Evolutionary conservation across 495 filamentous ascomycete species (phyloP), one percentile per base, ranked within the genome.

Genomic region (Talaromyces borbonicus): DNA sequence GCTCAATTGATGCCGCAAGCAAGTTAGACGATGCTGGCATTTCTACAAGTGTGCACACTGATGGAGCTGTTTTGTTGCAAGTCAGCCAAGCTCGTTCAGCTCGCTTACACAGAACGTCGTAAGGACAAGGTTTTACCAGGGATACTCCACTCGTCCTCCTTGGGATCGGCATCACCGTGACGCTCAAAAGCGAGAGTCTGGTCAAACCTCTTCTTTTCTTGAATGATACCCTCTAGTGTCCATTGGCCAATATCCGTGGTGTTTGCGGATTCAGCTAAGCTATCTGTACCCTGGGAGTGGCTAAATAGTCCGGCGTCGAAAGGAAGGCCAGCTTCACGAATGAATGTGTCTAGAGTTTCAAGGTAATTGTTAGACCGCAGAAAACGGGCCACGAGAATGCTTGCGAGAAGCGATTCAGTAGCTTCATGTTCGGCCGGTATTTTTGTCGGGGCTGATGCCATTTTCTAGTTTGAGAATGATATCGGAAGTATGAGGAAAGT

Each of bases 201-300:
- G 51, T 85, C 82, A 48, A 75, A 85, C 0, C 63, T 58, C 49
- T 71, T 71, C 60, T 85, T 85, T 58, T 85, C 81, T 38, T 81
- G 71, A 29, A 85, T 65, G 35, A 85, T 61, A 42, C 69, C 60
- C 47, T 85, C 81, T 36, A 85, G 69, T 8, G 81, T 82, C 53
- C 81, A 63, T 36, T 68, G n/a, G n/a, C n/a, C n/a, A n/a, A n/a
- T 66, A 32, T 66, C 61, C 18, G 16, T 22, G 41, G 8, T 16
- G 15, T 25, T 11, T 8, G 41, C 19, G n/a, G n/a, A n/a, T 25
- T 58, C 58, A 8, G 51, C 46, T 46, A 22, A 14, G 8, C 54
- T 56, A 30, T 67, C 73, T 9, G 72, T 68, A 49, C 68, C 68
- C 8, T 53, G 59, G 8, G 48, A 46, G 16, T 46, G 50, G 37